Evolutionary conservation across 202 grass and related monocot genomes (phyloP).

Genomic region (Dendrocalamus latiflorus): DNA sequence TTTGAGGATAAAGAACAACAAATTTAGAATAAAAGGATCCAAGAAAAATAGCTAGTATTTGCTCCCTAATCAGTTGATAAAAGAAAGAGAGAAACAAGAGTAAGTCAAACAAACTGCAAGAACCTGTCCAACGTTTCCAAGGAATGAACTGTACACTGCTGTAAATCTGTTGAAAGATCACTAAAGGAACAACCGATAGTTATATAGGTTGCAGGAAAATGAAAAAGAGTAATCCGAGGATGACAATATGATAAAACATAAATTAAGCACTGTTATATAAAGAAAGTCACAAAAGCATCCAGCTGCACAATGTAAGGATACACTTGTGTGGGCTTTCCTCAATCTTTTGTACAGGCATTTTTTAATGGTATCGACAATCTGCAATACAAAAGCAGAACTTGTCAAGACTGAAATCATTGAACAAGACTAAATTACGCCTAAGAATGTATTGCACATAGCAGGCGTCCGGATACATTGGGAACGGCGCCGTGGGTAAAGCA

Average conservation of each 20-base stretch:
- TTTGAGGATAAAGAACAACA: not conserved
- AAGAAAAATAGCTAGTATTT: not conserved
- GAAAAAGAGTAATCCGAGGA: not conserved
- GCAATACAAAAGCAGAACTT: constrained; percentile 28
- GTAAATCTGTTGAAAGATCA: constrained; percentile 63
- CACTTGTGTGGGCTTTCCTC: constrained; percentile 84
- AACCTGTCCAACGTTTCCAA: constrained; percentile 97
- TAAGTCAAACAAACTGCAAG: not conserved
- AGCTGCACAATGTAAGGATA: constrained; percentile 52
- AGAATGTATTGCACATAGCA: constrained; percentile 5
- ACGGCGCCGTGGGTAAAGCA: no score
- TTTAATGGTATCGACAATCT: constrained; percentile 71
- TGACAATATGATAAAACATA: not conserved
- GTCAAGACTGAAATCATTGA: constrained; percentile 26
- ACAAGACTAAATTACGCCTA: not conserved
- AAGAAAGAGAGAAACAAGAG: not conserved
- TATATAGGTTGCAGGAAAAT: not conserved
- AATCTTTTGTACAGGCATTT: constrained; percentile 86
- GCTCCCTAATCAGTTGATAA: constrained; percentile 5
- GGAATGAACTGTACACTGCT: constrained; percentile 85
- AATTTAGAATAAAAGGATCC: not conserved
- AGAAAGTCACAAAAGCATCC: not conserved
- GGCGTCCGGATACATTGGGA: no score
- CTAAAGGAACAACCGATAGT: constrained; percentile 39
- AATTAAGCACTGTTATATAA: not conserved